Percentiles rank a stretch among this genome's conserved stretches.
Evolutionary conservation across 2,329 filamentous ascomycete species (phyloP).

Genomic region (Penicillium sp.): DNA sequence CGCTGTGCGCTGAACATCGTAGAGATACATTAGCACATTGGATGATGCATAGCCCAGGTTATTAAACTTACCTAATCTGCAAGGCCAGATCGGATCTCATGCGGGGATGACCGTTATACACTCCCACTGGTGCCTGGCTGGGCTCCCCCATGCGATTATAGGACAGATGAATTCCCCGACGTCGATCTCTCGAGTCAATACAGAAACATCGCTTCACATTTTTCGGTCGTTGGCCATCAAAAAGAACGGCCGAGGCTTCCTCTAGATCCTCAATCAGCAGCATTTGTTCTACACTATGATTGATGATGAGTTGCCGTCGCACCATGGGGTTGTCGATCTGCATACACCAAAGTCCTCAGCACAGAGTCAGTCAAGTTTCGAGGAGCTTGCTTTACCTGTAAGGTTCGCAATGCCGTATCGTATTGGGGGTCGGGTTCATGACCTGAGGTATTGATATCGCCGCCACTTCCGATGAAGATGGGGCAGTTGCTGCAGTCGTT

Average conservation of each 20-base stretch:
- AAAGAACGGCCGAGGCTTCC: slow-evolving; percentile 66
- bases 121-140: slow-evolving; percentile 50
- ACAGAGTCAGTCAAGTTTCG: neutral
- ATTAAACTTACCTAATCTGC: slow-evolving; percentile 51
- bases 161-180: slow-evolving; percentile 57
- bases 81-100: slow-evolving; percentile 73
- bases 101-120: slow-evolving; percentile 54
- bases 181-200: slow-evolving; percentile 60
- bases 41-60: neutral
- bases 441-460: slow-evolving; percentile 53
- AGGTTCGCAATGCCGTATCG: slow-evolving; percentile 71
- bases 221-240: slow-evolving; percentile 53
- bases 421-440: slow-evolving; percentile 69
- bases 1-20: slow-evolving; percentile 39
- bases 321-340: slow-evolving; percentile 74
- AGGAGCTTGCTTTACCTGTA: slow-evolving; percentile 50
- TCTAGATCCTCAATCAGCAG: slow-evolving; percentile 66
- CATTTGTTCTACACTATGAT: slow-evolving; percentile 74
- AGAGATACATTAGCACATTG: slow-evolving; percentile 1
- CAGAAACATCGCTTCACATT: slow-evolving; percentile 66
- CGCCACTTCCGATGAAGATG: slow-evolving; percentile 60
- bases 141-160: slow-evolving; percentile 47
- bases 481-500: slow-evolving; percentile 44
- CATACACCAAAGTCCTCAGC: slow-evolving; percentile 15
- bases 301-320: slow-evolving; percentile 76